phyloP scores from a whole-genome alignment of 2,329 filamentous ascomycete species.

The Colletotrichum tropicale region DNA sequence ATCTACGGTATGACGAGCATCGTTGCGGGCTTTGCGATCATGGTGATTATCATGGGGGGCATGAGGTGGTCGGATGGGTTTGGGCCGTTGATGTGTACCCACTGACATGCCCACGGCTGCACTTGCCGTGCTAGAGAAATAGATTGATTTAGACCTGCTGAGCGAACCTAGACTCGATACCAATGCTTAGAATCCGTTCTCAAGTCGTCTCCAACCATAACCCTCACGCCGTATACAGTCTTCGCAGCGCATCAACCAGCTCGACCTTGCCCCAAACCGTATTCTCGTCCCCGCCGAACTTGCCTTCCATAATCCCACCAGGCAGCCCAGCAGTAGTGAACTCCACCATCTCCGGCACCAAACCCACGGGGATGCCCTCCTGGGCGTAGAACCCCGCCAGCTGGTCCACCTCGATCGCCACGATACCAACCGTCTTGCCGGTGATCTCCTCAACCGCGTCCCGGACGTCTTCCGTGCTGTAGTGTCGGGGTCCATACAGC shows the following conservation, averaged over 20 bases:
- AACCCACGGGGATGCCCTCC: constrained; percentile 24
- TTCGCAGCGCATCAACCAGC: constrained; percentile 25
- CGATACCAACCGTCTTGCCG: constrained; percentile 27
- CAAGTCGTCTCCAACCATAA: background rate
- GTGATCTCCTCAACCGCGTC: constrained; percentile 28
- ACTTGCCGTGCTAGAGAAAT: background rate
- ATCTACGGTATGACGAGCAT: constrained; percentile 70
- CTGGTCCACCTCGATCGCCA: constrained; percentile 23
- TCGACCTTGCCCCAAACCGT: constrained; percentile 28
- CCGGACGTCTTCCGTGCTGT: constrained; percentile 31
- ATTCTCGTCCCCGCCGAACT: constrained; percentile 26
- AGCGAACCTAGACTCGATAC: background rate
- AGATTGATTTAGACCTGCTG: background rate
- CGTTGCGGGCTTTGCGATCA: constrained; percentile 56
- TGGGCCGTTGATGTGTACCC: constrained; percentile 39
- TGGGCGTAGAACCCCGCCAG: constrained; percentile 25
- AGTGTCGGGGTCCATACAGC: constrained; percentile 30
- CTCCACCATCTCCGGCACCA: constrained; percentile 6
- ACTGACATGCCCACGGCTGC: background rate
- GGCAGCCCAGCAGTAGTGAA: constrained; percentile 18
- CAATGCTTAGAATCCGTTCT: background rate
- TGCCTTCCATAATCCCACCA: constrained; percentile 26
- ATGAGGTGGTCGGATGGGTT: constrained; percentile 72
- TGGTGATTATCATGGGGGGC: constrained; percentile 77
- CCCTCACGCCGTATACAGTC: background rate